Evolutionary conservation across 345 rosid genomes (phyloP).

Genomic region (Gossypium thurberi): DNA sequence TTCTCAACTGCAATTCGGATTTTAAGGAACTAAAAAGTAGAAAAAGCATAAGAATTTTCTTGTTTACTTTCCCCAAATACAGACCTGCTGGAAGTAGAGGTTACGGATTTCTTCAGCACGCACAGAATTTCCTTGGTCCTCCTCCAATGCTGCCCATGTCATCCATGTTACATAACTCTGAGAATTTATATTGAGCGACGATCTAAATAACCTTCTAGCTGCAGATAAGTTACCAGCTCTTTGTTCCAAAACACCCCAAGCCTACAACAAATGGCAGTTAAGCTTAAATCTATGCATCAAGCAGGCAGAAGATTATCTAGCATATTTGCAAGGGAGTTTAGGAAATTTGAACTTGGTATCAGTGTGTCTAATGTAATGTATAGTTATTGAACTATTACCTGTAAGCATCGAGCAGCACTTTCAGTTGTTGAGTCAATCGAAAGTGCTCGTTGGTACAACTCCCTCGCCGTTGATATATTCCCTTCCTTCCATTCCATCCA

Average conservation of each 20-base stretch:
- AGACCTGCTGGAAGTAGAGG: slow-evolving; percentile 92
- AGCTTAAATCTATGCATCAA: background rate
- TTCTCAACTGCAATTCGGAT: background rate
- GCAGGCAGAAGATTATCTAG: background rate
- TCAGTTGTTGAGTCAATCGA: slow-evolving; percentile 66
- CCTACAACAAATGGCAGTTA: slow-evolving; percentile 32
- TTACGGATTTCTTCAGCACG: slow-evolving; percentile 95
- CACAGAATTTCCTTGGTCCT: slow-evolving; percentile 79
- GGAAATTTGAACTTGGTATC: background rate
- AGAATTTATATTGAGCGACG: slow-evolving; percentile 73
- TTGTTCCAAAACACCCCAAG: slow-evolving; percentile 96
- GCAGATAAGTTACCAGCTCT: slow-evolving; percentile 80
- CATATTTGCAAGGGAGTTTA: background rate
- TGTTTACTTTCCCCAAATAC: slow-evolving; percentile 6
- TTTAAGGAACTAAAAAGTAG: background rate
- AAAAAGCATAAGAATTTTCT: background rate
- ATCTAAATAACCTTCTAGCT: slow-evolving; percentile 80
- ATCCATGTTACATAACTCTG: slow-evolving; percentile 95
- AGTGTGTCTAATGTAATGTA: background rate
- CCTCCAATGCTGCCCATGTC: slow-evolving; percentile 98
- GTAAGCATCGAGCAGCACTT: slow-evolving; percentile 89
- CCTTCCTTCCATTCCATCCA: slow-evolving; percentile 99
- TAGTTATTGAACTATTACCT: slow-evolving; percentile 36
- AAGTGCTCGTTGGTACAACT: slow-evolving; percentile 69
- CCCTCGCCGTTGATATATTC: slow-evolving; percentile 67